A percentile compares a stretch with the other conserved stretches of the same genome.
Evolutionary conservation across 2,329 filamentous ascomycete genomes (phyloP).

Genomic region (Aspergillus transmontanensis): DNA sequence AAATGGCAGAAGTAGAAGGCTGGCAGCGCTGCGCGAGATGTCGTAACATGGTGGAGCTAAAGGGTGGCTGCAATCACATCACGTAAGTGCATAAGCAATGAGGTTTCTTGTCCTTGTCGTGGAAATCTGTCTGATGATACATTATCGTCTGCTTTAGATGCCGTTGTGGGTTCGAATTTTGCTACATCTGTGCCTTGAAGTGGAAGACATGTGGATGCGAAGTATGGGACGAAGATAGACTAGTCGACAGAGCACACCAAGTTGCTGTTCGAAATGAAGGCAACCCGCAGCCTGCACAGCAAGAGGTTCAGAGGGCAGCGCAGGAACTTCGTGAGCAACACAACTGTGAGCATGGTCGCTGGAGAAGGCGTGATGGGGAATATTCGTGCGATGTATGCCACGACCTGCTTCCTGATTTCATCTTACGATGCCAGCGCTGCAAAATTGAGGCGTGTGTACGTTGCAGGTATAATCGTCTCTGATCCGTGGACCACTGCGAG

Average conservation of each 20-base stretch:
- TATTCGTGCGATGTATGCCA: conserved; percentile 13
- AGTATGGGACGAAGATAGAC: conserved; percentile 29
- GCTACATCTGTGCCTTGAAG: conserved; percentile 30
- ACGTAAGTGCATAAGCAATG: conserved; percentile 26
- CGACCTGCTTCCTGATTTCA: conserved; percentile 9
- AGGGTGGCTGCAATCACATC: conserved; percentile 38
- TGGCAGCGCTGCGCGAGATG: conserved; percentile 79
- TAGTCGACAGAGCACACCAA: conserved; percentile 16
- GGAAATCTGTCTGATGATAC: background rate
- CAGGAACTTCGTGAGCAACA: conserved; percentile 16
- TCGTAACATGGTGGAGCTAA: conserved; percentile 51
- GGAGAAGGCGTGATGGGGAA: conserved; percentile 6
- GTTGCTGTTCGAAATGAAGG: conserved; percentile 1
- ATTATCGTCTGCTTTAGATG: conserved; percentile 21
- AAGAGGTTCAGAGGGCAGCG: conserved; percentile 9
- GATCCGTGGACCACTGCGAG: background rate
- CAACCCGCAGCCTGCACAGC: background rate
- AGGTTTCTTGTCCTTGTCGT: background rate
- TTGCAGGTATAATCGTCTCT: conserved; percentile 18
- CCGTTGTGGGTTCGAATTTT: conserved; percentile 34
- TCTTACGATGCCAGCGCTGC: conserved; percentile 14
- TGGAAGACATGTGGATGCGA: conserved; percentile 33
- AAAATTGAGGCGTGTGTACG: conserved; percentile 9
- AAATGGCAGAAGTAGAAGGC: conserved; percentile 66
- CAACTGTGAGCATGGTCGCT: conserved; percentile 18